A percentile compares a stretch with the other conserved stretches of the same genome.
phyloP scores from a whole-genome alignment of 2,329 filamentous ascomycete species.

The Nannizziopsis arthrosporioides region DNA sequence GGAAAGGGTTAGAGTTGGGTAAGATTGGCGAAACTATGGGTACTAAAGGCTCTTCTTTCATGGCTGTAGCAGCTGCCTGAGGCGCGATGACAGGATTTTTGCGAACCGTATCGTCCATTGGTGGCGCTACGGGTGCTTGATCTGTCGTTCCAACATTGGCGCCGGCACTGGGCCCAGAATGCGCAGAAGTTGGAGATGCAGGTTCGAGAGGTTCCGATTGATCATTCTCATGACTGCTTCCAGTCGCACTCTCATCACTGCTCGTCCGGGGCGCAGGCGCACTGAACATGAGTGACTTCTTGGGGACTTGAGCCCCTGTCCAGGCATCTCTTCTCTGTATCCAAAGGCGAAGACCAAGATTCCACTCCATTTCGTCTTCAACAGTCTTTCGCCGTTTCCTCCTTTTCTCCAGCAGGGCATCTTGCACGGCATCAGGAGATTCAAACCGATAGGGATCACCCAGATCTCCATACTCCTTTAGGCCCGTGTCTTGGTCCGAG shows the following conservation, averaged over 20 bases:
- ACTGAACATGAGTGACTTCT: slow-evolving; percentile 20
- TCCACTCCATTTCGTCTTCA: slow-evolving; percentile 61
- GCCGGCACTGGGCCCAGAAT: slow-evolving; percentile 22
- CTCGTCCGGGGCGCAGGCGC: slow-evolving; percentile 28
- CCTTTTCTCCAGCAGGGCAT: slow-evolving; percentile 39
- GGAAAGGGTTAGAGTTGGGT: slow-evolving; percentile 61
- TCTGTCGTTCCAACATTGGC: not conserved
- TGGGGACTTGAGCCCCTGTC: slow-evolving; percentile 53
- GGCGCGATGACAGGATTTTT: slow-evolving; percentile 2
- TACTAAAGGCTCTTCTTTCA: slow-evolving; percentile 47
- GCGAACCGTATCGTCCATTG: not conserved
- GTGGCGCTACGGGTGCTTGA: not conserved
- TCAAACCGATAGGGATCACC: slow-evolving; percentile 30
- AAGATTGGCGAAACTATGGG: slow-evolving; percentile 64
- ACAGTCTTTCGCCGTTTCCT: slow-evolving; percentile 47
- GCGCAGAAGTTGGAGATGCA: not conserved
- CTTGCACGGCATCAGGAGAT: slow-evolving; percentile 30
- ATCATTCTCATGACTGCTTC: slow-evolving; percentile 10
- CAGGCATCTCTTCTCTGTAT: slow-evolving; percentile 66
- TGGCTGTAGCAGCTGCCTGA: slow-evolving; percentile 17
- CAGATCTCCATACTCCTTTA: not conserved
- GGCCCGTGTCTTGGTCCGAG: slow-evolving; percentile 11
- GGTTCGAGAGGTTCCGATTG: slow-evolving; percentile 8
- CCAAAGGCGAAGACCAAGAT: slow-evolving; percentile 71
- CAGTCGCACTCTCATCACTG: slow-evolving; percentile 10